Evolutionary conservation across 805 yeast genomes (phyloP).

Genomic region (Candida hispaniensis): DNA sequence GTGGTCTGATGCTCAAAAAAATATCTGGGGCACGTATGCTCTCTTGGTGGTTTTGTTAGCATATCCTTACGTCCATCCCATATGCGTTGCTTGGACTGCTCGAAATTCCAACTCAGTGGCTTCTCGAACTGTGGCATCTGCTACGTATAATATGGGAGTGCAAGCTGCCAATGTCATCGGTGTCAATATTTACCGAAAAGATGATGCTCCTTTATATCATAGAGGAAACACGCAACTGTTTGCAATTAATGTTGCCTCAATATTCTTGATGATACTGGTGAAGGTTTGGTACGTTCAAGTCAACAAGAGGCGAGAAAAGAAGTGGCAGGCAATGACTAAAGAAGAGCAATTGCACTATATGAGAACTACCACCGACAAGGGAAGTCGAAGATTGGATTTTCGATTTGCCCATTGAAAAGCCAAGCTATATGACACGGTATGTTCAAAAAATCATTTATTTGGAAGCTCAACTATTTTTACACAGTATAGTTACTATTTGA

Average conservation of each 20-base stretch:
- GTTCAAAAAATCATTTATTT: too few species aligned
- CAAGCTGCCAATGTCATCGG: slow-evolving; percentile 48
- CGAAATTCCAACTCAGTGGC: slow-evolving; percentile 51
- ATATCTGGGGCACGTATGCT: slow-evolving; percentile 27
- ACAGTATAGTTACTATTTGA: too few species aligned
- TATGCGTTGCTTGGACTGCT: slow-evolving; percentile 51
- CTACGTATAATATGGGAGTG: slow-evolving; percentile 52
- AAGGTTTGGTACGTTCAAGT: slow-evolving; percentile 28
- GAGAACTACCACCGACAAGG: slow-evolving; percentile 38
- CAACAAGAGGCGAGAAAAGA: slow-evolving; percentile 30
- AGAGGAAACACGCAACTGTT: slow-evolving; percentile 40
- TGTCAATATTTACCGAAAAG: slow-evolving; percentile 44
- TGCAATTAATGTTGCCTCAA: slow-evolving; percentile 22
- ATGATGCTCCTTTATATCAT: slow-evolving; percentile 50
- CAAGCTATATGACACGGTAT: too few species aligned
- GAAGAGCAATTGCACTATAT: slow-evolving; percentile 44
- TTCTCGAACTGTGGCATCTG: slow-evolving; percentile 54
- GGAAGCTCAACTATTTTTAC: too few species aligned
- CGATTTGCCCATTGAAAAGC: slow-evolving; percentile 27
- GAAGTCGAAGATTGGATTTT: slow-evolving; percentile 50
- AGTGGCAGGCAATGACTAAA: slow-evolving; percentile 42
- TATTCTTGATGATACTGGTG: slow-evolving; percentile 21
- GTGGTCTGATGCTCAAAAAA: slow-evolving; percentile 22
- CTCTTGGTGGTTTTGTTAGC: slow-evolving; percentile 25
- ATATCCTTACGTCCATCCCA: slow-evolving; percentile 38